Evolutionary conservation across 441 rosid species (phyloP).

Genomic region (Adansonia rubrostipa): DNA sequence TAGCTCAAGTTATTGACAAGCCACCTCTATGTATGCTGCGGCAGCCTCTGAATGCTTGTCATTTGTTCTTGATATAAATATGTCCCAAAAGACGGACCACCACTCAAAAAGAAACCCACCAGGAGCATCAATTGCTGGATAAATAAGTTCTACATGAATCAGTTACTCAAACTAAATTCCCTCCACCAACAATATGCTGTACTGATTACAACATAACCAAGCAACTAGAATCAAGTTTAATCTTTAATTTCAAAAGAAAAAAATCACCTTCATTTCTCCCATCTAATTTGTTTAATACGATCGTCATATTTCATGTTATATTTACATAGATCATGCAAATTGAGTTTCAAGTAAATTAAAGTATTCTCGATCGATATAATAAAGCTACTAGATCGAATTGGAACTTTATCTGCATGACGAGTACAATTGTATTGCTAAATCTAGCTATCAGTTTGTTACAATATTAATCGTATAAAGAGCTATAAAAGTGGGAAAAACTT

Average conservation of each 20-base stretch:
- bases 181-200: conserved; percentile 7
- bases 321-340: no score
- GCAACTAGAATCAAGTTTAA: neutral
- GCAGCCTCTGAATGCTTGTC: conserved; percentile 93
- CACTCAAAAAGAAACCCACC: conserved; percentile 98
- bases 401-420: no score
- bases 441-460: no score
- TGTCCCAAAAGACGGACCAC: conserved; percentile 99
- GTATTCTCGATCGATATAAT: no score
- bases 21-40: conserved; percentile 85
- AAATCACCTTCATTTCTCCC: neutral
- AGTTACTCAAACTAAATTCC: conserved; percentile 12
- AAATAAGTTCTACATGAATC: conserved; percentile 22
- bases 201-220: conserved; percentile 19
- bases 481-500: neutral
- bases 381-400: no score
- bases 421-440: no score
- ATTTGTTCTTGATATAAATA: conserved; percentile 90
- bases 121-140: conserved; percentile 97
- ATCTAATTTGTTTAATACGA: neutral
- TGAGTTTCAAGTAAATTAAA: no score
- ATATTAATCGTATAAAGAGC: no score
- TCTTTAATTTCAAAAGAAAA: neutral
- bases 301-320: no score
- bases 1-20: conserved; percentile 20